Conservation (phyloP, 2,329 filamentous ascomycete species). For the Neopestalotiopsis clavispora region DNA sequence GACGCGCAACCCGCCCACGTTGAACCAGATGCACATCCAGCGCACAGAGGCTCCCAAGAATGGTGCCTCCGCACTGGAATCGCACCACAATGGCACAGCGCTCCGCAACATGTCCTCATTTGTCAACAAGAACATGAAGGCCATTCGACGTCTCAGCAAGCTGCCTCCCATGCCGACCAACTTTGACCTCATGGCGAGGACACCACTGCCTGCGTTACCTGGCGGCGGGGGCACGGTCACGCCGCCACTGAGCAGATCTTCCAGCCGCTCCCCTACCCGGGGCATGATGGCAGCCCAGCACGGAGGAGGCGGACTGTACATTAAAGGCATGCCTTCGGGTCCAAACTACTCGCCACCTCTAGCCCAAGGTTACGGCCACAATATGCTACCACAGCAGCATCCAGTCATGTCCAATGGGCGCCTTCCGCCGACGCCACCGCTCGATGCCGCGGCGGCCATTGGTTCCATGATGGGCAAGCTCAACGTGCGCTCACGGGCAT, state of each 20-base stretch:
- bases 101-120: constrained; percentile 50
- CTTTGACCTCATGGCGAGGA: constrained; percentile 33
- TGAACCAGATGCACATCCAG: constrained; percentile 48
- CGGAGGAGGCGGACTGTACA: constrained; percentile 5
- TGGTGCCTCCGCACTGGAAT: constrained; percentile 44
- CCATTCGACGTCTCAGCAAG: constrained; percentile 47
- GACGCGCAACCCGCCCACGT: constrained; percentile 31
- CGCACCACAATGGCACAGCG: constrained; percentile 46
- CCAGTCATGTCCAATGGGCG: constrained; percentile 6
- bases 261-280: constrained; percentile 33
- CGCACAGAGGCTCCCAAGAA: constrained; percentile 35
- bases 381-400: not conserved
- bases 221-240: constrained; percentile 25
- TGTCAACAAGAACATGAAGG: constrained; percentile 46
- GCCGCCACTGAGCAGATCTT: constrained; percentile 39
- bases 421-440: constrained; percentile 32
- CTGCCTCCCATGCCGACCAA: constrained; percentile 39
- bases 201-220: constrained; percentile 18
- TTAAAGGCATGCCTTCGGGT: constrained; percentile 15
- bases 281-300: not conserved
- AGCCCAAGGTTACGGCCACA: not conserved
- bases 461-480: constrained; percentile 38
- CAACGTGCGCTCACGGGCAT: constrained; percentile 35
- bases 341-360: constrained; percentile 17
- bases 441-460: constrained; percentile 34